Evolutionary conservation across 2,329 filamentous ascomycete genomes (phyloP), one percentile per base, ranked within the genome.

Genomic region (Chaetomium strumarium): DNA sequence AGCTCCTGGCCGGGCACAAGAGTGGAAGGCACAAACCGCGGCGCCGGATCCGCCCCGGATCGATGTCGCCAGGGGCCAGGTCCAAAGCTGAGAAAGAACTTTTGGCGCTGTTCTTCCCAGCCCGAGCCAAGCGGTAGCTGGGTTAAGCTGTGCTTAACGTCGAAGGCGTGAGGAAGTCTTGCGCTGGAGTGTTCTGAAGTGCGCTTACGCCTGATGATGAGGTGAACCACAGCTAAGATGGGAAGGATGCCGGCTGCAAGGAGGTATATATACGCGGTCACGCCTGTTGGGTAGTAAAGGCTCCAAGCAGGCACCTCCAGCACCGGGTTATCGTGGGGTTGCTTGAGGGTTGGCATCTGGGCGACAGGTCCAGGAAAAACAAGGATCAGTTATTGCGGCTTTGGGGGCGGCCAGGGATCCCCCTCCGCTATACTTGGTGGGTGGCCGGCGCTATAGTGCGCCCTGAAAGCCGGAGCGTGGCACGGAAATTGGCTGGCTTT

Each of bases 341-440:
- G 61, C 62, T 67, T 65, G 60, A 70, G 60, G 62, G 63, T 65
- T 59, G 71, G 70, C 71, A 72, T 73, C 66, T 71, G 66, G 66
- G 57, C 56, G 33, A 45, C 17, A 36, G 37, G 11, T 67, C 58
- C 60, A 64, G 65, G 60, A 40, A 55, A 46, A 34, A 13, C 41
- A 54, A 20, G 38, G 34, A 46, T 49, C 51, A 52, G 56, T 55
- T 58, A 44, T 47, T 43, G 57, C 46, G 49, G 49, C 42, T 48
- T 53, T 37, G 56, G 54, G 58, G 58, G 44, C 40, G 51, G 31
- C 38, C 38, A 42, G 49, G 50, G 50, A 19, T 41, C 34, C 30
- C 48, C 46, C 38, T 40, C 40, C 55, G 50, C 55, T 61, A 52
- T 55, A 52, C 11, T 34, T 49, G 53, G 52, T 55, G 58, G 53